These are phyloP conservation scores for Phytophthora nicotianae DNA, from an alignment of 352 stramenopile genomes.

Conservation along the genomic window DNA sequence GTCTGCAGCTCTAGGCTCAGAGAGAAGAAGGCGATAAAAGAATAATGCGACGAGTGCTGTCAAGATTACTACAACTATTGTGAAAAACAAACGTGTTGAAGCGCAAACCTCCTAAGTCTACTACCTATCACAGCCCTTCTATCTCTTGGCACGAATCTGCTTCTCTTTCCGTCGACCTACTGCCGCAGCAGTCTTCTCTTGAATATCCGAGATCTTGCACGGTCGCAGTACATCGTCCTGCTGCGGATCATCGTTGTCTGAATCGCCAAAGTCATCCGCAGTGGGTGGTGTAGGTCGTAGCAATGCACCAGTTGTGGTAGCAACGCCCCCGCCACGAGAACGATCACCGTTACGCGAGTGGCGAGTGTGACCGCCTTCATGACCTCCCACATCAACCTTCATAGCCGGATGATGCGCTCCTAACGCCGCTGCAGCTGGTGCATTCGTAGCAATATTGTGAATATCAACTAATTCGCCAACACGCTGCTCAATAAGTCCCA, in stretches of 20 bases:
- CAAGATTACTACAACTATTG: too few relatives aligned
- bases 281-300: constrained; percentile 61
- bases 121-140: background rate
- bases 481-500: constrained; percentile 86
- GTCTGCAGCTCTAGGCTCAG: too few relatives aligned
- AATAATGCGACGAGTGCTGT: too few relatives aligned
- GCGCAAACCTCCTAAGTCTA: background rate
- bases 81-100: background rate
- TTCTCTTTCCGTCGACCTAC: constrained; percentile 78
- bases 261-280: constrained; percentile 77
- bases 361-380: constrained; percentile 34
- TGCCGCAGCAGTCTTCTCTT: constrained; percentile 72
- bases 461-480: constrained; percentile 88
- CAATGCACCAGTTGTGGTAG: constrained; percentile 25
- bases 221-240: constrained; percentile 68
- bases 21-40: too few relatives aligned
- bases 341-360: constrained; percentile 31
- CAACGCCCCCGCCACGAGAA: constrained; percentile 14
- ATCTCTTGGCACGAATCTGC: constrained; percentile 54
- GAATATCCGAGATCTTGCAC: constrained; percentile 80
- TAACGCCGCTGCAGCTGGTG: constrained; percentile 33
- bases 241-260: constrained; percentile 65
- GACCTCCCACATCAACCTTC: constrained; percentile 36
- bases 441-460: constrained; percentile 82
- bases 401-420: constrained; percentile 30